Percentiles rank a stretch among this genome's conserved stretches.
Conservation (phyloP, 2,329 filamentous ascomycete species). For the Chaetoscypha palmicola region DNA sequence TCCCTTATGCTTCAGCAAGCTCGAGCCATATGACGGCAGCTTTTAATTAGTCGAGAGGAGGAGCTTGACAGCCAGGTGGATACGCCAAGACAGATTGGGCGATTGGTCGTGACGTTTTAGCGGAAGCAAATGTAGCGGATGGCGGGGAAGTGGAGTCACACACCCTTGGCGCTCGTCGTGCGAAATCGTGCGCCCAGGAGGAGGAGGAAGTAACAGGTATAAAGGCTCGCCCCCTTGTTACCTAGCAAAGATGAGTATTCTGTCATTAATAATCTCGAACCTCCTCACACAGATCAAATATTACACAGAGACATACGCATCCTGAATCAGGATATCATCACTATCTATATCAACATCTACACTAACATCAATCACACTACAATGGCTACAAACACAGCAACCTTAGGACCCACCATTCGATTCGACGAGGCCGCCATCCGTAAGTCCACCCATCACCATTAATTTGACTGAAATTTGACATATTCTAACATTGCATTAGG, state of each 20-base stretch:
- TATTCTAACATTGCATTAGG: background rate
- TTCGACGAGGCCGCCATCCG: background rate
- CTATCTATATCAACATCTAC: background rate
- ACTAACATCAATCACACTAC: background rate
- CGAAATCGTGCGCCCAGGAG: background rate
- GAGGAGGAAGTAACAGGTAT: background rate
- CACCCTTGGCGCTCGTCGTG: background rate
- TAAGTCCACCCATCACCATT: background rate
- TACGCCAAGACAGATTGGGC: background rate
- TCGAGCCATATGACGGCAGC: background rate
- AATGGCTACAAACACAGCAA: background rate
- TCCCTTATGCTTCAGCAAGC: background rate
- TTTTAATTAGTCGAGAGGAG: background rate
- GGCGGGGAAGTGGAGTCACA: constrained; percentile 3
- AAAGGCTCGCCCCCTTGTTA: background rate
- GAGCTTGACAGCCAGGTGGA: background rate
- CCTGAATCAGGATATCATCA: background rate
- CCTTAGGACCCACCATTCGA: background rate
- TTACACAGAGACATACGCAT: background rate
- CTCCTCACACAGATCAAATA: background rate
- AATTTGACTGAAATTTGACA: background rate
- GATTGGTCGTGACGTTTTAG: constrained; percentile 3
- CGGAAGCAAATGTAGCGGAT: background rate
- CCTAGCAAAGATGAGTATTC: background rate
- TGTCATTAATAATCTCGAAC: background rate